These are phyloP conservation scores for Gliomastix tumulicola DNA, from an alignment of 2,329 filamentous ascomycete genomes.

Conservation along the genomic window DNA sequence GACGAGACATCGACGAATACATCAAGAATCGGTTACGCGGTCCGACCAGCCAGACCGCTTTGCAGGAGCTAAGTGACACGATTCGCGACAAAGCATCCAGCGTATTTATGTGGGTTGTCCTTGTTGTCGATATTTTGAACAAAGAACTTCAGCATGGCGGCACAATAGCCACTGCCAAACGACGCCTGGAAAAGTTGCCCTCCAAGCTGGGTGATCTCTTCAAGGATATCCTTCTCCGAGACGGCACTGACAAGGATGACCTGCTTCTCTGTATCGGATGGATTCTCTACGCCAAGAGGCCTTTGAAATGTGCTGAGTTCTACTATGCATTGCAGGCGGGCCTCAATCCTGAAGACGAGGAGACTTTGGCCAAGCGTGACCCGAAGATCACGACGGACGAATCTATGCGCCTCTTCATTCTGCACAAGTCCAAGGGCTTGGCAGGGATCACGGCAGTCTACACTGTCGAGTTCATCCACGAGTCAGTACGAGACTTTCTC, in stretches of 20 bases:
- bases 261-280: neutral
- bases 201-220: neutral
- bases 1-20: conserved; percentile 16
- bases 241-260: neutral
- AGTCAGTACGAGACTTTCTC: conserved; percentile 41
- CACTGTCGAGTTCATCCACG: conserved; percentile 46
- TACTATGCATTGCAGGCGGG: no score
- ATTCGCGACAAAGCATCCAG: conserved; percentile 22
- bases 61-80: conserved; percentile 7
- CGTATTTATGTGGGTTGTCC: conserved; percentile 11
- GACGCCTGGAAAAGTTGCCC: neutral
- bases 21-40: conserved; percentile 1
- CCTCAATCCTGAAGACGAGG: neutral
- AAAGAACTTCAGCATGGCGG: neutral
- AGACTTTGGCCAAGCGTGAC: no score
- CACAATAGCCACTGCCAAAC: conserved; percentile 4
- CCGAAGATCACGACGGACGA: neutral
- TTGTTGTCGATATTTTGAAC: neutral
- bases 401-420: conserved; percentile 22
- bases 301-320: neutral
- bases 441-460: conserved; percentile 29
- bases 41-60: neutral
- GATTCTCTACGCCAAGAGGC: neutral
- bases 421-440: conserved; percentile 41
- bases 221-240: neutral